These are phyloP conservation scores for Carallia pectinifolia DNA, from an alignment of 345 rosid species.

Conservation along the genomic window DNA sequence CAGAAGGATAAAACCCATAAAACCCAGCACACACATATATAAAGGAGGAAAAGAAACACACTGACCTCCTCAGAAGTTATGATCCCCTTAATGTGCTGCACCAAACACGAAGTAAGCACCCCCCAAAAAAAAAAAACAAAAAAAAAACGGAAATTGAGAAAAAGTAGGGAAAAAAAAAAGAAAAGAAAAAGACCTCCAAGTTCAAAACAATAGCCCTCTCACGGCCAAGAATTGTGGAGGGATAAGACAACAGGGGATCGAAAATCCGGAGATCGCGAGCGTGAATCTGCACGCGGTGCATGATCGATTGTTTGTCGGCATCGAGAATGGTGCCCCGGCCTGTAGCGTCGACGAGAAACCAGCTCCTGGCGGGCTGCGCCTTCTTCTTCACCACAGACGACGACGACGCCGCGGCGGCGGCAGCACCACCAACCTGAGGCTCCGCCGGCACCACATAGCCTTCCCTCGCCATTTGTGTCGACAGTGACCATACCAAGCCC, in stretches of 20 bases:
- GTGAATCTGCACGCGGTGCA: constrained; percentile 95
- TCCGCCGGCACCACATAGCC: constrained; percentile 68
- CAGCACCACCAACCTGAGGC: constrained; percentile 1
- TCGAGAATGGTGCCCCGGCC: constrained; percentile 58
- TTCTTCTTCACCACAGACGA: constrained; percentile 55
- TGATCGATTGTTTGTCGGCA: constrained; percentile 78
- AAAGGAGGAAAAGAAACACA: no score
- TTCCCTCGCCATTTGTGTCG: constrained; percentile 54
- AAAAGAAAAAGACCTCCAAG: constrained; percentile 54
- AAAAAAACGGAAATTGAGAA: background rate
- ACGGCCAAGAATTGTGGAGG: constrained; percentile 97
- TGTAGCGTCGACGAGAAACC: constrained; percentile 53
- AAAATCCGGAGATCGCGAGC: constrained; percentile 97
- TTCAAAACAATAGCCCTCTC: constrained; percentile 92
- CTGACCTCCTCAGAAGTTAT: no score
- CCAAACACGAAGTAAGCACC: no score
- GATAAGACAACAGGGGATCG: constrained; percentile 88
- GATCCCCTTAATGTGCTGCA: no score
- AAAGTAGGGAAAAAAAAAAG: background rate
- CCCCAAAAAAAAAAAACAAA: no score
- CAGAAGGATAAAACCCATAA: no score
- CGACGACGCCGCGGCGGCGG: constrained; percentile 15
- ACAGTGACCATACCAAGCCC: constrained; percentile 6
- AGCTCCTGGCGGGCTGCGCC: constrained; percentile 58
- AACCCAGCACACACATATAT: no score